Percentiles rank a stretch among this genome's conserved stretches.
Conservation (phyloP, 345 rosid genomes). For the Melaleuca quinquenervia region DNA sequence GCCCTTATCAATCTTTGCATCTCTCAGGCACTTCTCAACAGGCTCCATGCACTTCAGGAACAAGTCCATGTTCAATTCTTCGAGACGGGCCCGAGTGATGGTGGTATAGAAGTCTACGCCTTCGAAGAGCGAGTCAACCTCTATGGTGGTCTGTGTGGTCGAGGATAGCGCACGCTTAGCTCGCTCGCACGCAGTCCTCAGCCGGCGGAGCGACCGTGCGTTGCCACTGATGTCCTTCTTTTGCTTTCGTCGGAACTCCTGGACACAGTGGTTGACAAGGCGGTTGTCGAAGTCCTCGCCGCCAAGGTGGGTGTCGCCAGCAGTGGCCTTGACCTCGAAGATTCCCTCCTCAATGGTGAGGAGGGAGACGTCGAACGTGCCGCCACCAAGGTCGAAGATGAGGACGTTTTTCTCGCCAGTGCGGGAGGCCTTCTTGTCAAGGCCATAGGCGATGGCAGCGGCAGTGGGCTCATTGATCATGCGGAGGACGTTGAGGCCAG, state of each 20-base stretch:
- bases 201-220: conserved; percentile 19
- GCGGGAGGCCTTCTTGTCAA: conserved; percentile 19
- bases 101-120: conserved; percentile 23
- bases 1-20: conserved; percentile 13
- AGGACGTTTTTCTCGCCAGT: conserved; percentile 17
- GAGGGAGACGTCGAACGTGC: conserved; percentile 24
- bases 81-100: conserved; percentile 19
- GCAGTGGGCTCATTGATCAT: conserved; percentile 24
- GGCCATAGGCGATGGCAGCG: conserved; percentile 20
- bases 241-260: conserved; percentile 13
- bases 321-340: conserved; percentile 30
- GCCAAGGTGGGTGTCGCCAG: conserved; percentile 21
- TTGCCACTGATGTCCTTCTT: conserved; percentile 18
- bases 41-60: conserved; percentile 21
- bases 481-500: conserved; percentile 24
- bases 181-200: conserved; percentile 22
- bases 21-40: conserved; percentile 20
- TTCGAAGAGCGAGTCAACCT: conserved; percentile 19
- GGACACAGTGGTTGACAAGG: conserved; percentile 16
- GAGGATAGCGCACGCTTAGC: conserved; percentile 21
- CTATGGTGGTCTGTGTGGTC: conserved; percentile 20
- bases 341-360: conserved; percentile 27
- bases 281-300: conserved; percentile 25
- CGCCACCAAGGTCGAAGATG: conserved; percentile 24
- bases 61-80: conserved; percentile 25